phyloP scores from a whole-genome alignment of 2,329 filamentous ascomycete genomes.

The Ophiostoma australiae region DNA sequence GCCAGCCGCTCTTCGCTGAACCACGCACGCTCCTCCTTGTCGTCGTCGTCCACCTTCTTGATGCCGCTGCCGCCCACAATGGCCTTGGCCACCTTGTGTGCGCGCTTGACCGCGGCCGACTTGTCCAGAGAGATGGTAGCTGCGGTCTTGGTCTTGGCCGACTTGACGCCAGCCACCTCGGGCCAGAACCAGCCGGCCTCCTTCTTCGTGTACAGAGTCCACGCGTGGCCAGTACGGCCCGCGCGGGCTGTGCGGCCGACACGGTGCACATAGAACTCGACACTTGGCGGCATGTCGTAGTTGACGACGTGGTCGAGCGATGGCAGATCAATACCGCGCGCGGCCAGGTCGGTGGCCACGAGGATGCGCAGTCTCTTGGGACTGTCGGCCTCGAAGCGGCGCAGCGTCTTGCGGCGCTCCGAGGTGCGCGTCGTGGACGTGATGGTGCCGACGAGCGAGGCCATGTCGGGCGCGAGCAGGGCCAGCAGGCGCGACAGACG shows the following conservation, averaged over 20 bases:
- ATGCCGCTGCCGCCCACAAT: constrained; percentile 33
- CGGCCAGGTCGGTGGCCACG: constrained; percentile 88
- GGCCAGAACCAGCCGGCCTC: constrained; percentile 93
- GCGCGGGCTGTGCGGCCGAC: constrained; percentile 87
- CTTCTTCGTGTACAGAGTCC: constrained; percentile 76
- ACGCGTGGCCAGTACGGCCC: constrained; percentile 68
- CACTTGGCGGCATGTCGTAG: constrained; percentile 80
- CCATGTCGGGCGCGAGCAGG: constrained; percentile 57
- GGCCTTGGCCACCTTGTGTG: constrained; percentile 45
- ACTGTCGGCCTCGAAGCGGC: constrained; percentile 54
- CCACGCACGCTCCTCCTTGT: constrained; percentile 30
- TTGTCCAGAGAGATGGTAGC: constrained; percentile 28
- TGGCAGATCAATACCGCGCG: constrained; percentile 79
- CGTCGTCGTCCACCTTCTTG: constrained; percentile 2
- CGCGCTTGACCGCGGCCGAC: constrained; percentile 35
- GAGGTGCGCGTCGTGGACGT: constrained; percentile 74
- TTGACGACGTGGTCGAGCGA: constrained; percentile 81
- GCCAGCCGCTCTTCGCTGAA: constrained; percentile 46
- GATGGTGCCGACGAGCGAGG: constrained; percentile 59
- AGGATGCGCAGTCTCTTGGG: constrained; percentile 61
- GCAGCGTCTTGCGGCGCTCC: constrained; percentile 61
- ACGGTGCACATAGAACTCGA: constrained; percentile 82
- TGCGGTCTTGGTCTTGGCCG: background rate
- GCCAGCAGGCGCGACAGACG: constrained; percentile 75
- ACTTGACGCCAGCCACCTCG: constrained; percentile 56